Evolutionary conservation across 805 yeast species (phyloP).

Genomic region (Wickerhamiella domercqiae): DNA sequence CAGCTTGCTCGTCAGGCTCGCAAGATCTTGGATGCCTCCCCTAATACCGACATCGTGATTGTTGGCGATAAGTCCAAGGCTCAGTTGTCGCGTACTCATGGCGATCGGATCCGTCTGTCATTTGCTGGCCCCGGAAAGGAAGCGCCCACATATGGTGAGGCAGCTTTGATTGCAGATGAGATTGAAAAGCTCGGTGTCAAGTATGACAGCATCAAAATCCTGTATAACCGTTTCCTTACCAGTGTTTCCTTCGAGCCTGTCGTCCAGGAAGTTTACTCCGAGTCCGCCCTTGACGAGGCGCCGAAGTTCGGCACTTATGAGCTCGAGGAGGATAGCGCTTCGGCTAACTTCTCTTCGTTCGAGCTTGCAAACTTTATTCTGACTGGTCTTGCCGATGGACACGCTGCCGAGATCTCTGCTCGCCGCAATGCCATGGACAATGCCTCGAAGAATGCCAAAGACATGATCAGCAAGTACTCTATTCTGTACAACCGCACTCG

Average conservation of each 20-base stretch:
- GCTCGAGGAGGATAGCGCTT: conserved; percentile 36
- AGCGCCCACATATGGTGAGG: conserved; percentile 87
- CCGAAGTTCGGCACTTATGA: conserved; percentile 75
- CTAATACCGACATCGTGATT: conserved; percentile 64
- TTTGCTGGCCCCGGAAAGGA: conserved; percentile 92
- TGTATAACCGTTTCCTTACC: conserved; percentile 75
- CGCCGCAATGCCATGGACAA: conserved; percentile 99
- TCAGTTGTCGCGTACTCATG: conserved; percentile 73
- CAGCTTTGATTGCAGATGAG: conserved; percentile 77
- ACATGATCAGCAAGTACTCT: conserved; percentile 91
- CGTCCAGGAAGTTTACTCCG: conserved; percentile 47
- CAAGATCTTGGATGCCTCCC: conserved; percentile 41
- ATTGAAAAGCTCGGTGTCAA: conserved; percentile 39
- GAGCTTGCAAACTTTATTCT: conserved; percentile 78
- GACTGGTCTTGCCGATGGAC: conserved; percentile 92
- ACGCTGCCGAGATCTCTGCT: conserved; percentile 94
- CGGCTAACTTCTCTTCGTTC: conserved; percentile 51
- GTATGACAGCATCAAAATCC: conserved; percentile 64
- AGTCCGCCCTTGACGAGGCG: conserved; percentile 61
- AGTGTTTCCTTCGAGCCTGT: conserved; percentile 87
- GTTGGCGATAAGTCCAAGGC: conserved; percentile 90
- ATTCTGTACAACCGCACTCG: conserved; percentile 98
- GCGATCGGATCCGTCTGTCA: conserved; percentile 51
- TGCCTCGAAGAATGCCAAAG: conserved; percentile 99
- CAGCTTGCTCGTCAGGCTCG: conserved; percentile 85